Evolutionary conservation across 2,329 filamentous ascomycete genomes (phyloP).

Genomic region (Arthrobotrys iridis): DNA sequence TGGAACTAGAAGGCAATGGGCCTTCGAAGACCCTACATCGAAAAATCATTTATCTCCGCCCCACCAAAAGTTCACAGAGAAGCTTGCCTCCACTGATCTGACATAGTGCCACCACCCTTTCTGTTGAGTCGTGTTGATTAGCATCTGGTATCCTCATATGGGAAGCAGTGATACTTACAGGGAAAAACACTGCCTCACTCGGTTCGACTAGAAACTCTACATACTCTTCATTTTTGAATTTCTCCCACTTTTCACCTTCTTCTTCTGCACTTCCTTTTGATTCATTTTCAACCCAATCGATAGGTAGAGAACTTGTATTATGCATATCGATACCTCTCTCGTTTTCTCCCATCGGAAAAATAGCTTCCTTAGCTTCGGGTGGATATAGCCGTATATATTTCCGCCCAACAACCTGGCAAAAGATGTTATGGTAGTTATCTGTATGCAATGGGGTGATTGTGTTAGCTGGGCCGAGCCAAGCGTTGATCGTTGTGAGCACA

Average conservation of each 20-base stretch:
- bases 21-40: background rate
- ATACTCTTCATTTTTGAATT: conserved; percentile 72
- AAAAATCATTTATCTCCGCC: conserved; percentile 62
- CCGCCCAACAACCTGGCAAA: conserved; percentile 85
- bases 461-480: conserved; percentile 87
- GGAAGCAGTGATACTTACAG: conserved; percentile 64
- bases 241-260: conserved; percentile 60
- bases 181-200: conserved; percentile 88
- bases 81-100: conserved; percentile 81
- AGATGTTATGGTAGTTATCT: conserved; percentile 91
- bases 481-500: conserved; percentile 75
- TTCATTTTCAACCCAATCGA: conserved; percentile 73
- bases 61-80: conserved; percentile 99
- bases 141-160: background rate
- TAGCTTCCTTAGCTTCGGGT: conserved; percentile 68
- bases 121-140: background rate
- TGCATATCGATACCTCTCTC: conserved; percentile 83
- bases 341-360: conserved; percentile 73
- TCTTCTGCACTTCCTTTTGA: conserved; percentile 55
- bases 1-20: background rate
- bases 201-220: conserved; percentile 80
- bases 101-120: conserved; percentile 98
- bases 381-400: conserved; percentile 94
- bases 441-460: conserved; percentile 95
- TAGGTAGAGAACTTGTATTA: conserved; percentile 84